Evolutionary conservation across 2,329 filamentous ascomycete genomes (phyloP).

Genomic region (Parastagonospora nodorum): DNA sequence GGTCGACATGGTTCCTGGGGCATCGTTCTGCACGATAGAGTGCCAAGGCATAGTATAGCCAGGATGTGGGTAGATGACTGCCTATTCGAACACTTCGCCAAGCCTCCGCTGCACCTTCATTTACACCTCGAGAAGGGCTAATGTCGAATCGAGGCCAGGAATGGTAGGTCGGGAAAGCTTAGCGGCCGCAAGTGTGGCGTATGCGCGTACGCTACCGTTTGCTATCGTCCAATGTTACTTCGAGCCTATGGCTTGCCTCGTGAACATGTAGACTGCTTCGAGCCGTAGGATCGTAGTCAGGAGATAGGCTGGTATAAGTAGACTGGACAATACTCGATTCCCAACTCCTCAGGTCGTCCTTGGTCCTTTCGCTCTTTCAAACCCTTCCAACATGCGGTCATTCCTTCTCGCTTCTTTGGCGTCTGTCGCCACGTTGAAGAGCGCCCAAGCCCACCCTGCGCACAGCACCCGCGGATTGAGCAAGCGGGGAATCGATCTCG

Average conservation of each 20-base stretch:
- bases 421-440: slow-evolving; percentile 28
- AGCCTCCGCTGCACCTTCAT: slow-evolving; percentile 9
- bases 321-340: not conserved
- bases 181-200: slow-evolving; percentile 8
- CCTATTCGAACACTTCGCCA: slow-evolving; percentile 24
- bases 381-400: slow-evolving; percentile 33
- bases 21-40: slow-evolving; percentile 16
- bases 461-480: slow-evolving; percentile 19
- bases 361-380: slow-evolving; percentile 17
- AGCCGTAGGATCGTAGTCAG: not conserved
- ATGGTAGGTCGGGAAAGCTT: slow-evolving; percentile 15
- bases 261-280: slow-evolving; percentile 1
- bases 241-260: not conserved
- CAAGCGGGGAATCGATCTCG: slow-evolving; percentile 35
- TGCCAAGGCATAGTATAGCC: slow-evolving; percentile 15
- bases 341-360: not conserved
- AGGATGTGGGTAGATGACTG: slow-evolving; percentile 16
- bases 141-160: slow-evolving; percentile 10
- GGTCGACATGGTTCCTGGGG: slow-evolving; percentile 11
- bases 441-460: slow-evolving; percentile 29
- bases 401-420: slow-evolving; percentile 36
- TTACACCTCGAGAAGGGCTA: slow-evolving; percentile 9
- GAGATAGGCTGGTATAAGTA: slow-evolving; percentile 16
- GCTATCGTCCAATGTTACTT: slow-evolving; percentile 1
- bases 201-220: slow-evolving; percentile 7